Conservation (phyloP, 371 early-diverging fungal genomes). For the Mortierella sp. region DNA sequence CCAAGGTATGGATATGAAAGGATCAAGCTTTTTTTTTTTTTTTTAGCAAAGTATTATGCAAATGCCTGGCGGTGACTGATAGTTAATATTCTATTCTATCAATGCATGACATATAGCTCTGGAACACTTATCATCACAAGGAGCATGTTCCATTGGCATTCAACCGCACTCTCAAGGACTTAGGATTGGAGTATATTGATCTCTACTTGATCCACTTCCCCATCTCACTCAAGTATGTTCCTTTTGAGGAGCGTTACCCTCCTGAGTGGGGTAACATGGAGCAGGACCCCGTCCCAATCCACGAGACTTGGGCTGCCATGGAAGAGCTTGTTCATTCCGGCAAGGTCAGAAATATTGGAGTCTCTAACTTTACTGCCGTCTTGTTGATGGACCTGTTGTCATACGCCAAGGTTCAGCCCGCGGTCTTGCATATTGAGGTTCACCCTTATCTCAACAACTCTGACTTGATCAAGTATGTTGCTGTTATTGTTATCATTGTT, state of each 20-base stretch:
- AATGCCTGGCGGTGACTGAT: neutral
- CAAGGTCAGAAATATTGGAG: constrained; percentile 67
- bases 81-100: neutral
- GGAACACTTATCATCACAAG: constrained; percentile 63
- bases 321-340: constrained; percentile 61
- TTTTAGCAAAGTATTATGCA: no score
- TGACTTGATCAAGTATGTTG: constrained; percentile 59
- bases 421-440: constrained; percentile 73
- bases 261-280: constrained; percentile 57
- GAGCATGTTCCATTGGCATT: constrained; percentile 57
- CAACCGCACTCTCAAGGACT: constrained; percentile 55
- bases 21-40: neutral
- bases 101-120: constrained; percentile 22
- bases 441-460: constrained; percentile 78
- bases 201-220: constrained; percentile 85
- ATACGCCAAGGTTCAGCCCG: constrained; percentile 63
- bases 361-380: constrained; percentile 70
- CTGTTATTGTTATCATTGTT: neutral
- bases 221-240: constrained; percentile 57
- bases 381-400: constrained; percentile 63
- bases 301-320: constrained; percentile 63
- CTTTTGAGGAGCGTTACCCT: constrained; percentile 43
- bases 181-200: constrained; percentile 77
- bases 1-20: constrained; percentile 67
- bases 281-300: constrained; percentile 45